Evolutionary conservation across 257 asterid genomes (phyloP).

Genomic region (Paulownia fortunei): DNA sequence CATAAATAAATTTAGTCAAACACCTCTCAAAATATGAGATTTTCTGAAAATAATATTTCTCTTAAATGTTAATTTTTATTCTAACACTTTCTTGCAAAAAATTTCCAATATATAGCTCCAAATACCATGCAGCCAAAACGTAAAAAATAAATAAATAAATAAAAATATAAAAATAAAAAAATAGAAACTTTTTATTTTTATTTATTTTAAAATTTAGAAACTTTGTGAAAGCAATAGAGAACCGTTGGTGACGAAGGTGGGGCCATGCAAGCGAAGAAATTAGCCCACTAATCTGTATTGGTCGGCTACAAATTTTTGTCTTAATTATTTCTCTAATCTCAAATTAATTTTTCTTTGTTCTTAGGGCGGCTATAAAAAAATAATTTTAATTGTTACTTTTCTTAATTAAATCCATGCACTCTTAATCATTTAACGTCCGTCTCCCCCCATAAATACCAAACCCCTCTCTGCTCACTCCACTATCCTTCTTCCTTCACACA

Average conservation of each 20-base stretch:
- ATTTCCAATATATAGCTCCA: too few species aligned
- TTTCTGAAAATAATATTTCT: too few species aligned
- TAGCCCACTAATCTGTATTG: conserved; percentile 18
- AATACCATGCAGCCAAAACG: too few species aligned
- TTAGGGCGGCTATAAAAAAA: conserved; percentile 32
- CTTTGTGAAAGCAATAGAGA: not conserved
- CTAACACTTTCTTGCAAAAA: too few species aligned
- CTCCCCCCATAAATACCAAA: conserved; percentile 40
- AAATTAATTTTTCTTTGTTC: not conserved
- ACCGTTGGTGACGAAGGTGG: conserved; percentile 29
- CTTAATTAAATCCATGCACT: conserved; percentile 23
- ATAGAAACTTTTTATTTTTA: not conserved
- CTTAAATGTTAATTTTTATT: too few species aligned
- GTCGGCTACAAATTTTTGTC: conserved; percentile 39
- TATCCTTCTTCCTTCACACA: not conserved
- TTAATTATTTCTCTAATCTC: conserved; percentile 8
- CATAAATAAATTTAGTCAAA: too few species aligned
- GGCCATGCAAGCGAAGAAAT: conserved; percentile 33
- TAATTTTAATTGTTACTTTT: not conserved
- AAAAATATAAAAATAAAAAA: not conserved
- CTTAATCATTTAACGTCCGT: conserved; percentile 9
- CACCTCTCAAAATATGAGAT: too few species aligned
- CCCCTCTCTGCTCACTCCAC: conserved; percentile 22
- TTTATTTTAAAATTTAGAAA: not conserved
- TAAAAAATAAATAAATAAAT: too few species aligned